Percentiles rank a stretch among this genome's conserved stretches.
phyloP scores from a whole-genome alignment of 495 filamentous ascomycete species.

The Hapsidospora chrysogenum region DNA sequence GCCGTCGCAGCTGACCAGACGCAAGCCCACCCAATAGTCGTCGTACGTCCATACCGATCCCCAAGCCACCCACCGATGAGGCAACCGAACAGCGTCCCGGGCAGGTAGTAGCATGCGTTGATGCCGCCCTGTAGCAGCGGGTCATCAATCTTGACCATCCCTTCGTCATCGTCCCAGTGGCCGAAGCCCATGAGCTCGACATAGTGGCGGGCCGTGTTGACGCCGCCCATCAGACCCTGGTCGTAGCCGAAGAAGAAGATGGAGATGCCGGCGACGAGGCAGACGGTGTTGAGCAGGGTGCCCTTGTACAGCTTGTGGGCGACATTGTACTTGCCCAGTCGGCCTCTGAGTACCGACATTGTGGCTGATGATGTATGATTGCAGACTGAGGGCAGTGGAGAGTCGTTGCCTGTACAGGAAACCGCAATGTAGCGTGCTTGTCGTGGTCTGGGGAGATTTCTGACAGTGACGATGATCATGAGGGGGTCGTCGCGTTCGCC shows the following conservation, averaged over 20 bases:
- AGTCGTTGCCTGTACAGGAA: too few species aligned
- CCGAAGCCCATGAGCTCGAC: slow-evolving; percentile 51
- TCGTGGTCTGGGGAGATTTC: too few species aligned
- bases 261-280: slow-evolving; percentile 8
- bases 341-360: neutral
- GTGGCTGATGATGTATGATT: neutral
- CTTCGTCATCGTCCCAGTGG: slow-evolving; percentile 21
- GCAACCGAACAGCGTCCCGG: slow-evolving; percentile 41
- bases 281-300: neutral
- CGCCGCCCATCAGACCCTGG: slow-evolving; percentile 59
- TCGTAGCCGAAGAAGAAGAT: slow-evolving; percentile 33
- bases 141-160: neutral
- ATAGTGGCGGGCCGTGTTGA: slow-evolving; percentile 49
- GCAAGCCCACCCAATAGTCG: slow-evolving; percentile 39
- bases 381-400: too few species aligned
- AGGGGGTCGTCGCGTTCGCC: too few species aligned
- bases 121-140: slow-evolving; percentile 52
- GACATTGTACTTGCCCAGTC: neutral
- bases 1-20: slow-evolving; percentile 43
- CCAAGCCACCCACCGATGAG: slow-evolving; percentile 44
- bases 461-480: too few species aligned
- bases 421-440: too few species aligned
- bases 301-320: slow-evolving; percentile 1
- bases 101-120: slow-evolving; percentile 52
- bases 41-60: slow-evolving; percentile 44